A percentile compares a stretch with the other conserved stretches of the same genome.
phyloP scores from a whole-genome alignment of 2,329 filamentous ascomycete genomes.

The Huntiella moniliformis region DNA sequence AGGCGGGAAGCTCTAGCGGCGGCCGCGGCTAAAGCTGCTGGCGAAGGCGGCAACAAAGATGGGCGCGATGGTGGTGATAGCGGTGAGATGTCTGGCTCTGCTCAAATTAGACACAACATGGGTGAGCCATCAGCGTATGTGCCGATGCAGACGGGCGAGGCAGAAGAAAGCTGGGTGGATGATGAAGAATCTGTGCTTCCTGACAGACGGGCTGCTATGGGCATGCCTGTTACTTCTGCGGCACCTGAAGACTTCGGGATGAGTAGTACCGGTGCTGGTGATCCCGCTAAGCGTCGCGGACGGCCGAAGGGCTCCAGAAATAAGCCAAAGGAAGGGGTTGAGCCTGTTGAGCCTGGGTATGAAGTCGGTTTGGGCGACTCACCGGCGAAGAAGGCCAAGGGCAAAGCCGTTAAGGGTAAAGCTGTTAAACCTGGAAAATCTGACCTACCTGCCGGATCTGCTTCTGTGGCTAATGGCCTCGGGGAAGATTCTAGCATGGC shows the following conservation, averaged over 20 bases:
- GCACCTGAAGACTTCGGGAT: constrained; percentile 7
- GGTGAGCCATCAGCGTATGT: background rate
- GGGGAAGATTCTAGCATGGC: constrained; percentile 6
- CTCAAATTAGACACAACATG: background rate
- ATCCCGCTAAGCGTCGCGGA: constrained; percentile 27
- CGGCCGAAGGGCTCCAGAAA: constrained; percentile 35
- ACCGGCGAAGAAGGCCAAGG: background rate
- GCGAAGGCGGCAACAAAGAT: background rate
- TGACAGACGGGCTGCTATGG: background rate
- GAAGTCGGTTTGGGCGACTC: constrained; percentile 8
- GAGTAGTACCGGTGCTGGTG: background rate
- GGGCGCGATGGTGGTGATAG: background rate
- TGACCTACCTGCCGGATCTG: background rate
- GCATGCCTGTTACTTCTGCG: constrained; percentile 20
- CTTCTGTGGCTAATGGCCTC: background rate
- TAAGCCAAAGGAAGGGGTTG: constrained; percentile 18
- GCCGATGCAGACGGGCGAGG: background rate
- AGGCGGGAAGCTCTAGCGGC: background rate
- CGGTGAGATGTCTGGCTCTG: background rate
- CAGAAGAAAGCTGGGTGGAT: constrained; percentile 6
- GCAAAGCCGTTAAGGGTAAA: constrained; percentile 12
- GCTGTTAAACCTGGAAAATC: constrained; percentile 9
- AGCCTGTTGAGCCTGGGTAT: background rate
- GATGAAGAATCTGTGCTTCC: constrained; percentile 11
- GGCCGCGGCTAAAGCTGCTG: background rate